A percentile compares a stretch with the other conserved stretches of the same genome.
phyloP scores from a whole-genome alignment of 1,284 basidiomycete species.

The Trametes sp. region DNA sequence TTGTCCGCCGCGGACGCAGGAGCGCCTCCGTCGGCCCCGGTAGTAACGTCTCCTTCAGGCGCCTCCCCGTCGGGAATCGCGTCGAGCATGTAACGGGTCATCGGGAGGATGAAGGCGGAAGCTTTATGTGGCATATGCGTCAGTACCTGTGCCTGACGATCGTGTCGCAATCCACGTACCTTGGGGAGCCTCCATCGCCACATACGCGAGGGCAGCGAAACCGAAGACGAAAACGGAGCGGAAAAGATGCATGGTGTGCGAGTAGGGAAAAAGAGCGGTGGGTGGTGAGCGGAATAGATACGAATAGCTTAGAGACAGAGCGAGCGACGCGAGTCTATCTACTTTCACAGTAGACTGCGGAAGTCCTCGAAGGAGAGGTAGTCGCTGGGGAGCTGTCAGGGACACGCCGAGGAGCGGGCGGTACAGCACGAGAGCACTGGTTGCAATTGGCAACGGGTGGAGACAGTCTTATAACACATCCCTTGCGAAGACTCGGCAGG shows the following conservation, averaged over 20 bases:
- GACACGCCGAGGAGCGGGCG: constrained; percentile 14
- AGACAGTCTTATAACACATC: constrained; percentile 22
- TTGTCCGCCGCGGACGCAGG: not conserved
- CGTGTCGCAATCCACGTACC: not conserved
- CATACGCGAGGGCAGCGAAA: constrained; percentile 17
- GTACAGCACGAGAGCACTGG: constrained; percentile 27
- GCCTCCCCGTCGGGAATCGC: constrained; percentile 24
- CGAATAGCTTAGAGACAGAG: constrained; percentile 29
- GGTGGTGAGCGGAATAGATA: constrained; percentile 23
- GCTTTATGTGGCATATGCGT: constrained; percentile 1
- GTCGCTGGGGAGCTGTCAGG: constrained; percentile 14
- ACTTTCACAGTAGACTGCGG: constrained; percentile 16
- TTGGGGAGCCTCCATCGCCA: constrained; percentile 15
- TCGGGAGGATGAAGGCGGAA: constrained; percentile 24
- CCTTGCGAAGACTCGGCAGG: not conserved
- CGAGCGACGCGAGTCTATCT: constrained; percentile 16
- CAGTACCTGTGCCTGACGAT: not conserved
- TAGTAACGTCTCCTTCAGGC: not conserved
- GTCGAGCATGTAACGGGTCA: constrained; percentile 31
- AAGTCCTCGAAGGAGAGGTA: constrained; percentile 14
- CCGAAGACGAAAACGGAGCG: constrained; percentile 27
- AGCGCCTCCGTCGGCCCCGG: not conserved
- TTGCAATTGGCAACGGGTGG: constrained; percentile 25
- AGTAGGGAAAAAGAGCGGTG: constrained; percentile 9
- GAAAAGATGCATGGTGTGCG: constrained; percentile 26